Evolutionary conservation across 2,329 filamentous ascomycete genomes (phyloP).

Genomic region (Venturia pyrina): DNA sequence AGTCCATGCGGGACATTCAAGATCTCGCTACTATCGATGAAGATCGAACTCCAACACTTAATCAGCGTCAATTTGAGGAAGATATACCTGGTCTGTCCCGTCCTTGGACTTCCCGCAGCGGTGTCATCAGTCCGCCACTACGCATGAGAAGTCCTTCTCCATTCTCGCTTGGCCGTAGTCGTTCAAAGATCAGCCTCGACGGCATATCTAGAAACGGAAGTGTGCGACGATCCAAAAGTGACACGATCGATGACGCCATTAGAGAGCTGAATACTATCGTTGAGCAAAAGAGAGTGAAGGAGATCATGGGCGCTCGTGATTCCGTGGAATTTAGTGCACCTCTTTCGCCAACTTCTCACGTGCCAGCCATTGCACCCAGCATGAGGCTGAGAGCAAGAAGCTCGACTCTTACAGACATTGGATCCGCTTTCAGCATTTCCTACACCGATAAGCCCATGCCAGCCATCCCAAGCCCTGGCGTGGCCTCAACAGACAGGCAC

Average conservation of each 20-base stretch:
- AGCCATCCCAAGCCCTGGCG: background rate
- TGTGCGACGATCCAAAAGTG: slow-evolving; percentile 7
- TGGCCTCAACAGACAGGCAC: background rate
- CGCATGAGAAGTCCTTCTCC: slow-evolving; percentile 1
- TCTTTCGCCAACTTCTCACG: slow-evolving; percentile 27
- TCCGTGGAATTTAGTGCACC: slow-evolving; percentile 14
- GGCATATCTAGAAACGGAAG: background rate
- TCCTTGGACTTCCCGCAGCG: slow-evolving; percentile 4
- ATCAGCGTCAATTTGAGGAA: slow-evolving; percentile 1
- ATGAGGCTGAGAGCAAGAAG: slow-evolving; percentile 36
- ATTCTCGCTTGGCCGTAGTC: background rate
- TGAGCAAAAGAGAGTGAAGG: slow-evolving; percentile 26
- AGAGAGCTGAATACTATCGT: slow-evolving; percentile 40
- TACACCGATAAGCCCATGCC: background rate
- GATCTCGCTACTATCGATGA: slow-evolving; percentile 8
- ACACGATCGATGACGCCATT: slow-evolving; percentile 32
- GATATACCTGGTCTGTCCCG: background rate
- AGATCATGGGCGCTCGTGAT: background rate
- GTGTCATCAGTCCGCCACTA: background rate
- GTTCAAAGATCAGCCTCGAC: background rate
- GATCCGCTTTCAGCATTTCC: slow-evolving; percentile 29
- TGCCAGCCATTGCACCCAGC: slow-evolving; percentile 36
- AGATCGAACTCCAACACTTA: slow-evolving; percentile 7
- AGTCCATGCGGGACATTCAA: background rate
- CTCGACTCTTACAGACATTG: slow-evolving; percentile 38